A percentile compares a stretch with the other conserved stretches of the same genome.
These are phyloP conservation scores for Komagataella populi DNA, from an alignment of 805 yeast species.

Conservation along the genomic window DNA sequence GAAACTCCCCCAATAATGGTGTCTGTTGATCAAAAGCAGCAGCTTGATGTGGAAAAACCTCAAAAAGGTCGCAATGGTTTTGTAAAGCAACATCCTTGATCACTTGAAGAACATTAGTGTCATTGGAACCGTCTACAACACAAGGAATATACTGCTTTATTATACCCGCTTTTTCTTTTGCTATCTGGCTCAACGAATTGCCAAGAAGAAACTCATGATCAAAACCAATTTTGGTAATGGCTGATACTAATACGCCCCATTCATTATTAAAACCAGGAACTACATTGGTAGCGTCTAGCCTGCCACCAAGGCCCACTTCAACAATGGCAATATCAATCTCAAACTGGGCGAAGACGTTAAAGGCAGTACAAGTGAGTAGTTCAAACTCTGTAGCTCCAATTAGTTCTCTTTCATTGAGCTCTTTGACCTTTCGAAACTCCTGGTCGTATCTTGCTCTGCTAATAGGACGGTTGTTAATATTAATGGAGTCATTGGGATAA, in stretches of 20 bases:
- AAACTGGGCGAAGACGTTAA: slow-evolving; percentile 50
- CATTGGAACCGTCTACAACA: slow-evolving; percentile 63
- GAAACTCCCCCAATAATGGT: slow-evolving; percentile 66
- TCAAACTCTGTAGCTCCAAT: slow-evolving; percentile 84
- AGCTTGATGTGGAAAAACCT: neutral
- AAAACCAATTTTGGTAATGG: slow-evolving; percentile 71
- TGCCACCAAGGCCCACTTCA: slow-evolving; percentile 95
- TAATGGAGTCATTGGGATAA: slow-evolving; percentile 61
- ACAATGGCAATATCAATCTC: slow-evolving; percentile 63
- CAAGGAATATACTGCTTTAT: slow-evolving; percentile 47
- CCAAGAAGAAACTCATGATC: slow-evolving; percentile 83
- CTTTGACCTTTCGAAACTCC: slow-evolving; percentile 27
- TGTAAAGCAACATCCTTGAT: slow-evolving; percentile 23
- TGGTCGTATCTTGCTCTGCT: slow-evolving; percentile 27
- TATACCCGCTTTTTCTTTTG: slow-evolving; percentile 78
- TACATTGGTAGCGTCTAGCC: slow-evolving; percentile 81
- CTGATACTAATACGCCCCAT: slow-evolving; percentile 43
- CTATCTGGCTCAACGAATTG: slow-evolving; percentile 46
- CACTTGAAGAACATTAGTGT: slow-evolving; percentile 30
- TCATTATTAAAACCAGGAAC: slow-evolving; percentile 3
- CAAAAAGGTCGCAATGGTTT: slow-evolving; percentile 15
- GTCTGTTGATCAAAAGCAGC: slow-evolving; percentile 13
- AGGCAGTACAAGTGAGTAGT: slow-evolving; percentile 71
- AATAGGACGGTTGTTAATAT: slow-evolving; percentile 48
- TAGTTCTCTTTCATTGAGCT: slow-evolving; percentile 21